Percentiles rank a stretch among this genome's conserved stretches.
Evolutionary conservation across 164 flowering plant species (phyloP).

Genomic region (Dillenia turbinata): DNA sequence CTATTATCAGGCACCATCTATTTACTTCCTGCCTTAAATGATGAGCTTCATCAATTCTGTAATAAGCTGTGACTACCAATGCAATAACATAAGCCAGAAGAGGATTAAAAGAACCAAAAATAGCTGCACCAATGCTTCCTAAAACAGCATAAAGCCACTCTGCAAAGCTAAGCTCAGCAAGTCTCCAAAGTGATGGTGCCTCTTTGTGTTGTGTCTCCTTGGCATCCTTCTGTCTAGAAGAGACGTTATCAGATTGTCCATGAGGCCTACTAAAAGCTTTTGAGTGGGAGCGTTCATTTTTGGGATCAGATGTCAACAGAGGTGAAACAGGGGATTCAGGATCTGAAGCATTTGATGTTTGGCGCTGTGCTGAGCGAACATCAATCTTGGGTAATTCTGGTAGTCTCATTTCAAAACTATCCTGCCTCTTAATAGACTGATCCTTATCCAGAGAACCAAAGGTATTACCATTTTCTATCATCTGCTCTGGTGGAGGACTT

Average conservation of each 20-base stretch:
- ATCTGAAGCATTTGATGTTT: constrained; percentile 65
- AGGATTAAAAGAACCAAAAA: constrained; percentile 96
- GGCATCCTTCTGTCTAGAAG: constrained; percentile 25
- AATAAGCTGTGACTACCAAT: constrained; percentile 69
- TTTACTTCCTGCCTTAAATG: constrained; percentile 56
- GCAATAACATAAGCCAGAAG: constrained; percentile 91
- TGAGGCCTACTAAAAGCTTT: constrained; percentile 89
- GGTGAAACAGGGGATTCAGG: constrained; percentile 99
- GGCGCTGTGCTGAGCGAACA: constrained; percentile 55
- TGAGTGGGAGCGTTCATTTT: constrained; percentile 95
- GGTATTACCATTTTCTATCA: constrained; percentile 63
- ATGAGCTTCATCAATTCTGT: constrained; percentile 38
- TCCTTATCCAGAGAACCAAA: constrained; percentile 62
- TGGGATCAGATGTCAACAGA: constrained; percentile 88
- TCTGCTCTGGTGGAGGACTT: constrained; percentile 79
- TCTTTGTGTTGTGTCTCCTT: constrained; percentile 33
- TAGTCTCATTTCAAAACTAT: constrained; percentile 91
- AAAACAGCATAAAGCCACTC: constrained; percentile 98
- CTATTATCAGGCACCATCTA: constrained; percentile 89
- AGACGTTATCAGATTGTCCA: constrained; percentile 53
- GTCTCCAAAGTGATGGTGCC: constrained; percentile 88
- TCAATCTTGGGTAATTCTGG: constrained; percentile 91
- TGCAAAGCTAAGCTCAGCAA: constrained; percentile 86
- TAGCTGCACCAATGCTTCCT: constrained; percentile 94
- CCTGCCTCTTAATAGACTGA: constrained; percentile 80